These are phyloP conservation scores for Deinandra increscens DNA, from an alignment of 129 eudicot species.

Conservation along the genomic window DNA sequence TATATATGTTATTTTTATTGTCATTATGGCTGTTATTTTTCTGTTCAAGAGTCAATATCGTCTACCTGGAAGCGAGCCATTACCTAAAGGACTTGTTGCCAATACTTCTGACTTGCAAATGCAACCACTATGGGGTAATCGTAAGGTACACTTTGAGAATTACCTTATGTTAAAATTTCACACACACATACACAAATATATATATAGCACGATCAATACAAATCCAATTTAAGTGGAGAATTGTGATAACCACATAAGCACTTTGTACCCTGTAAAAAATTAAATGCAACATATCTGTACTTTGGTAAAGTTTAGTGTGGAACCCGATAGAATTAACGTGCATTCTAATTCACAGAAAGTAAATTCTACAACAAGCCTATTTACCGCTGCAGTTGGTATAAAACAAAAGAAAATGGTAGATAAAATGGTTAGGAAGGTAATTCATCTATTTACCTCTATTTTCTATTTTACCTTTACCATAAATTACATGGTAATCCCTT, in stretches of 20 bases:
- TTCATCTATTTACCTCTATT: background rate
- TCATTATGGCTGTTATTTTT: slow-evolving; percentile 32
- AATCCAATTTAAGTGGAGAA: background rate
- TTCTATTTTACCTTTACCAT: background rate
- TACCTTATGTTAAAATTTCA: background rate
- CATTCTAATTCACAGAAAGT: slow-evolving; percentile 29
- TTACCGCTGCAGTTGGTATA: slow-evolving; percentile 72
- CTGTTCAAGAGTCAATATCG: slow-evolving; percentile 58
- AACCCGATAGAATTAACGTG: background rate
- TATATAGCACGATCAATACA: background rate
- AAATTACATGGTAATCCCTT: slow-evolving; percentile 9
- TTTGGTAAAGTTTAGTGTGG: background rate
- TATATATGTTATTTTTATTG: slow-evolving; percentile 4
- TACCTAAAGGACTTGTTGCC: slow-evolving; percentile 80
- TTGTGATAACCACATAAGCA: background rate
- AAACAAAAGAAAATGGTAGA: slow-evolving; percentile 67
- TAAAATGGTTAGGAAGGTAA: slow-evolving; percentile 75
- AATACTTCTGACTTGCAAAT: slow-evolving; percentile 78
- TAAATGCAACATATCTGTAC: background rate
- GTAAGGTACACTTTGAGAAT: slow-evolving; percentile 41
- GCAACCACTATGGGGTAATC: slow-evolving; percentile 85
- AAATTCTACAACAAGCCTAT: slow-evolving; percentile 51
- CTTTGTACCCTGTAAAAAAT: no score
- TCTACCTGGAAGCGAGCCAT: slow-evolving; percentile 69
- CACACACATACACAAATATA: background rate